Percentiles rank a stretch among this genome's conserved stretches.
phyloP scores from a whole-genome alignment of 2,329 filamentous ascomycete species.

The Microsporum audouinii region DNA sequence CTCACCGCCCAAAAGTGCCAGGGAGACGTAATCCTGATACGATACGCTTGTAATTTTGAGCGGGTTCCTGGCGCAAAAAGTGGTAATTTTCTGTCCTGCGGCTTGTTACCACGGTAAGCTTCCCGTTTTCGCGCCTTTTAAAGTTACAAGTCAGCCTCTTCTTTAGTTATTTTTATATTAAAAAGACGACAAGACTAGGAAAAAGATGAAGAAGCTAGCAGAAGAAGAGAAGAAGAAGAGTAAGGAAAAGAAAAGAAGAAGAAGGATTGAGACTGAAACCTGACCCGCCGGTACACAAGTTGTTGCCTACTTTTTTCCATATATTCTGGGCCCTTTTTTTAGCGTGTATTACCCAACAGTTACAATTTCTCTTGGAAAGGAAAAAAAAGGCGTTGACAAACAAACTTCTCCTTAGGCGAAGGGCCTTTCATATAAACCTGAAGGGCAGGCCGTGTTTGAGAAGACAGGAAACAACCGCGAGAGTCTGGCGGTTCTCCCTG shows the following conservation, averaged over 20 bases:
- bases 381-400: background rate
- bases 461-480: too few relatives aligned
- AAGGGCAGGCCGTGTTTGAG: background rate
- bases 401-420: slow-evolving; percentile 2
- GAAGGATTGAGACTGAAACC: background rate
- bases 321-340: background rate
- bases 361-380: background rate
- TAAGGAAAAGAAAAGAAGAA: background rate
- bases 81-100: background rate
- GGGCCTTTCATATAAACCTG: background rate
- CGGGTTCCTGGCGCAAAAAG: background rate
- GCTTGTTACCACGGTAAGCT: background rate
- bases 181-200: background rate
- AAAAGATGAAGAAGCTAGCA: background rate
- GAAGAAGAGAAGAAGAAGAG: background rate
- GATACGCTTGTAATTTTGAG: background rate
- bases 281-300: background rate
- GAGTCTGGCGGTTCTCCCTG: too few relatives aligned
- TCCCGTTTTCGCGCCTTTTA: background rate
- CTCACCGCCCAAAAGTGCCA: slow-evolving; percentile 8
- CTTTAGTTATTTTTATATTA: background rate
- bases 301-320: background rate
- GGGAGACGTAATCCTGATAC: background rate
- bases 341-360: background rate
- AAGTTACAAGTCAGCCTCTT: background rate